Evolutionary conservation across 768 basidiomycete species (phyloP), one percentile per base, ranked within the genome.

Genomic region (Kwoniella dendrophila): DNA sequence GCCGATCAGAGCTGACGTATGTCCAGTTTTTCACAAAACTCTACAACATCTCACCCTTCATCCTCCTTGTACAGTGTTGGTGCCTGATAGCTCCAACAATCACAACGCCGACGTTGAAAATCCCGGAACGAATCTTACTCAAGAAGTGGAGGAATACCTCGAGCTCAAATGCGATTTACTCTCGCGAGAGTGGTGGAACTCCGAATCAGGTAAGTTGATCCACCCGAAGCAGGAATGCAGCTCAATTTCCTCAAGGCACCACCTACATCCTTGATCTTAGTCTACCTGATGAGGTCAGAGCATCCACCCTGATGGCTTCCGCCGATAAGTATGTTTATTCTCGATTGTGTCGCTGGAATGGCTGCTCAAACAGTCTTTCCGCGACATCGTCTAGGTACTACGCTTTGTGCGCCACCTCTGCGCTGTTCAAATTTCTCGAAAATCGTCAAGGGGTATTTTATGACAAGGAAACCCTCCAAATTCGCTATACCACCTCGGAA

Each of bases 351-450:
- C 22, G 7, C 26, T n/a, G 50, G 47, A 11, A 18, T 20, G 20
- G 27, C 18, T 20, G 22, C 29, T 10, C 22, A 5, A 30, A 56
- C 6, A 24, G n/a, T 4, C 14, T 30, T 34, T n/a, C 22, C 20
- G 38, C 16, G 7, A 16, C 22, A 20, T 6, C 24, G 27, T 36
- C 34, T 56, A 96, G 92, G 80, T 92, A 92, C 72, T 93, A 92
- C 70, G 88, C 90, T 0, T 84, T 97, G 6, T 90, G 90, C 2
- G 91, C 95, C 1, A 82, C 85, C 0, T 87, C 87, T 51, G 94
- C 93, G 0, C 81, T 97, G 16, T 92, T 97, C 83, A 92, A 91
- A 76, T 86, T 90, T 69, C 83, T 88, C 3, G 22, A 90, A 94
- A 72, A 40, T 30, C 79, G 79, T 1, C 84, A 85, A 51, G 78